Base-by-base conservation (phyloP, 176 grass and related monocot genomes). In the Aegilops bicornis region DNA sequence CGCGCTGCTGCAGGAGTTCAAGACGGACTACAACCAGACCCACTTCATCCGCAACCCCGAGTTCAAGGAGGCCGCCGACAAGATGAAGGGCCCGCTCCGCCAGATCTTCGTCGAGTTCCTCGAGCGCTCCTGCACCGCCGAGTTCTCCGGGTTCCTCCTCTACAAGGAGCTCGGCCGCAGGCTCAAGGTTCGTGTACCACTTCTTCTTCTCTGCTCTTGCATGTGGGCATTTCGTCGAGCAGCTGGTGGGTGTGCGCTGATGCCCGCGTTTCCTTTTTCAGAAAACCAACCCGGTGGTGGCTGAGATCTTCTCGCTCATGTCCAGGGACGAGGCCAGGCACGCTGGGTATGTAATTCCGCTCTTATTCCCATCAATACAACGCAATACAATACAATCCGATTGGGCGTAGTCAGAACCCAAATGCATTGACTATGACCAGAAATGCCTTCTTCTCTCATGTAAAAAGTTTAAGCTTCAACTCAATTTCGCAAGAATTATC, bases 11-110 rank as follows among this genome's bases (percentile, higher is more conserved):
- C 88, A 94, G 78, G 96, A 98, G 90, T 99, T 99, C 90, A 99
- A 99, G 90, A 99, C 97, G 30, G 97, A 99, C 87, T 96, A 99
- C 89, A 99, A 99, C 87, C 94, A 99, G 94, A 99, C 97, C 2
- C 97, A 99, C 80, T 99, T 99, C 81, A 91, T 99, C 54, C 91
- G 97, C 70, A 96, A 93, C 90, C 87, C 79, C 2, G 97, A 99
- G 79, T 99, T 99, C 92, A 99, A 96, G 85, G 92, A 43, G 2
- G 94, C 97, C 16, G 97, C 97, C 33, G 97, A 99, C 86, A 99
- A 94, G 82, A 82, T 96, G 82, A 35, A 94, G 76, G 97, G 97
- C 1, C 97, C 94, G 19, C 90, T 99, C 63, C 73, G 97, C 0
- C 84, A 91, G 84, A 98, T 98, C 65, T 96, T 98, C 79, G 96